A percentile compares a stretch with the other conserved stretches of the same genome.
Evolutionary conservation across 2,329 filamentous ascomycete genomes (phyloP).

Genomic region (Fusarium papillatum): DNA sequence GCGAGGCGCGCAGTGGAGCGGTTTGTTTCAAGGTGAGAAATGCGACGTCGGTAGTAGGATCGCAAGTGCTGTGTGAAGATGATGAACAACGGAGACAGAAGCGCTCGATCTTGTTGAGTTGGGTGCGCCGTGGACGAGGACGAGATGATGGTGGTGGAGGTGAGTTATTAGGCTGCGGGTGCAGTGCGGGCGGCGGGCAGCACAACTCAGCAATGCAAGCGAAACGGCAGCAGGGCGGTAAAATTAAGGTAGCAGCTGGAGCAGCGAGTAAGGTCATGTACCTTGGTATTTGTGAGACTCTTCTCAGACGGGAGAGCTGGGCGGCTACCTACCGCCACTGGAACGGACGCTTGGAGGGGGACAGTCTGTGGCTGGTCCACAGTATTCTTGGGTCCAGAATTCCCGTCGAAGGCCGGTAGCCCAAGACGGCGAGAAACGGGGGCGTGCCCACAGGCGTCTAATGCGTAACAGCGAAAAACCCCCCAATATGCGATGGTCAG

Average conservation of each 20-base stretch:
- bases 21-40: conserved; percentile 31
- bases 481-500: conserved; percentile 7
- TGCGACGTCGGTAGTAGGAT: conserved; percentile 33
- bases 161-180: conserved; percentile 27
- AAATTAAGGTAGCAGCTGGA: conserved; percentile 32
- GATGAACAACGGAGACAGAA: background rate
- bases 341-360: conserved; percentile 7
- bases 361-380: conserved; percentile 25
- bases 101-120: conserved; percentile 9
- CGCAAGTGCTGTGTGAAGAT: conserved; percentile 19
- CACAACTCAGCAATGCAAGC: conserved; percentile 17
- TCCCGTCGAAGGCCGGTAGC: conserved; percentile 31
- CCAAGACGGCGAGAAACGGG: conserved; percentile 19
- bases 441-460: conserved; percentile 25
- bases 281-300: conserved; percentile 25
- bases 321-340: conserved; percentile 17
- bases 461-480: conserved; percentile 7
- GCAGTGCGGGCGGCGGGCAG: conserved; percentile 31
- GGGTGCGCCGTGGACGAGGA: conserved; percentile 18
- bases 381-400: conserved; percentile 31
- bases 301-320: conserved; percentile 15
- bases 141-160: conserved; percentile 31
- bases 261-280: conserved; percentile 8
- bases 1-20: conserved; percentile 37
- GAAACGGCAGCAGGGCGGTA: conserved; percentile 24